Base-by-base conservation (phyloP, 2,329 filamentous ascomycete species). In the Epichloe festucae region DNA sequence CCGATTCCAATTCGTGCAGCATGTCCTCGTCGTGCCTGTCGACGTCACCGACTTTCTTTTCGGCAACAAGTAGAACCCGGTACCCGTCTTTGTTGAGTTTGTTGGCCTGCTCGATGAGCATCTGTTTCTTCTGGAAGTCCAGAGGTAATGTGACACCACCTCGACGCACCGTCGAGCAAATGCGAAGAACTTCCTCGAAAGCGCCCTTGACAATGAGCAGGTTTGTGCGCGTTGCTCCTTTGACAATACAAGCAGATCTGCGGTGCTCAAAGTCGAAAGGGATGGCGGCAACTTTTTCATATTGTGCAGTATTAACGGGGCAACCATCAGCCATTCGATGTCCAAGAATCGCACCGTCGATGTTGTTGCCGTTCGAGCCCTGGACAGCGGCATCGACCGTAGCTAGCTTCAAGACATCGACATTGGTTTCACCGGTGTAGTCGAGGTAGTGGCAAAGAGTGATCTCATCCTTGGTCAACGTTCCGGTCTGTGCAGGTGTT, bases 201-300 rank as follows among this genome's bases (percentile, higher is more conserved):
- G 58, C 61, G 31, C 62, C 62, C 41, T 63, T 63, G 53, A 59
- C 61, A 12, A 63, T 60, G 21, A 64, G 55, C 51, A 65, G 57
- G 23, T 61, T 56, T 8, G 56, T 51, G 15, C 58, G 53, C 1
- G 58, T 60, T 5, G 51, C 48, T 3, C 59, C 60, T 15, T 55
- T 53, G 42, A 62, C 55, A 14, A 62, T 49, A 46, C 57, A 58
- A 14, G 56, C 53, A 4, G 59, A 58, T 7, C 60, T 53, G 21
- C 59, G 60, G 10, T 60, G 58, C 34, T 62, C 60, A 47, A 62
- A 62, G 6, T 59, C 60, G 36, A 62, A 62, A 2, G 60, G 60
- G 23, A 62, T 57, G 1, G 56, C 57, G 15, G 54, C 53, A 4
- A 58, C 36, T 38, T 58, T 60, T n/a, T 58, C 54, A 44, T 60